Evolutionary conservation across 352 stramenopile genomes (phyloP), one percentile per base, ranked within the genome.

Genomic region (Phytophthora fragariae): DNA sequence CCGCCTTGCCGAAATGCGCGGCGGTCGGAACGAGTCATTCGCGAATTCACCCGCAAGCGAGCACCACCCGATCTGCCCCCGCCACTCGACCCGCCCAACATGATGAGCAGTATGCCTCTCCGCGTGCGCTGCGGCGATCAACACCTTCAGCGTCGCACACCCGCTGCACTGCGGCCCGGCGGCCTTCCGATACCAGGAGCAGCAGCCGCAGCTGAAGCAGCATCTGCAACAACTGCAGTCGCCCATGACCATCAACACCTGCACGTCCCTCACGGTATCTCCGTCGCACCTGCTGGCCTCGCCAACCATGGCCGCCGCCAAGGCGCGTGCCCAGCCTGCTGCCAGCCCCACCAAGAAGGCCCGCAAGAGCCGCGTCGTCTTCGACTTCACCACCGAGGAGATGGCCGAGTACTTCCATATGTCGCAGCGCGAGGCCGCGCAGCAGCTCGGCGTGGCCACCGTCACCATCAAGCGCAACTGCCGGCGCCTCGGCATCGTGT

Each of bases 381-480:
- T 84, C 54, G 80, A 90, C 63, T 88, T 88, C 54, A 81, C 80
- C 37, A 83, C 76, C 31, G 77, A 86, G 41, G 77, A 86, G 56
- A 83, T 86, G 75, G 73, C 77, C 56, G 70, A 85, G 71, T 88
- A 86, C 75, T 87, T 85, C 49, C 79, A 85, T 78, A 81, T 90
- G 68, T 84, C 80, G 19, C 82, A 90, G 54, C 80, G 82, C 29
- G 73, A 88, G 52, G 82, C 82, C 11, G 82, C 82, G 3, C 80
- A 86, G 56, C 70, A 82, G 55, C 75, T 90, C 58, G 82, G 82
- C n/a, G 80, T 88, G 15, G 79, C 82, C 27, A 85, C 84, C 14
- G 84, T 90, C 53, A 90, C 82, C 50, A 78, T 90, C 60, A 89
- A 89, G 67, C 73, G 82, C 65, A 89, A 86, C 67, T 89, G 82